These are phyloP conservation scores for Pseudopyrenochaeta lycopersici DNA, from an alignment of 2,329 filamentous ascomycete species.

Conservation along the genomic window DNA sequence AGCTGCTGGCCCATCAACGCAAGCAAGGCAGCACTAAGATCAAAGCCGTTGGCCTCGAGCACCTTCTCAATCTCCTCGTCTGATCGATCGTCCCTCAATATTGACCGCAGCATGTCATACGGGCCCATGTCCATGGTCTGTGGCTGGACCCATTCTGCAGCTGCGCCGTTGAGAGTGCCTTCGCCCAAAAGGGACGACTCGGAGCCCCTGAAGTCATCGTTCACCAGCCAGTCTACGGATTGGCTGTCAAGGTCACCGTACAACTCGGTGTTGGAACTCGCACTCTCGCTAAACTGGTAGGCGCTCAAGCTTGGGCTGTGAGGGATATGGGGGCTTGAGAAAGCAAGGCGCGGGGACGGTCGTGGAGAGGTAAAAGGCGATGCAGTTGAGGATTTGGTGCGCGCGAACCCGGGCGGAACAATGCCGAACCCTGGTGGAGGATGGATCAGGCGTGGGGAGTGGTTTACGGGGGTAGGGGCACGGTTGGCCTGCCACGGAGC, in stretches of 20 bases:
- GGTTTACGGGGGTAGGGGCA: constrained; percentile 79
- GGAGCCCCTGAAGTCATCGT: constrained; percentile 78
- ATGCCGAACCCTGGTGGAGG: constrained; percentile 80
- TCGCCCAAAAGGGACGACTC: constrained; percentile 76
- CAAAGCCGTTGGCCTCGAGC: constrained; percentile 87
- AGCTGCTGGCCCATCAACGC: constrained; percentile 81
- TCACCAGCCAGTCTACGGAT: constrained; percentile 95
- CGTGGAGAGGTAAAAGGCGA: constrained; percentile 95
- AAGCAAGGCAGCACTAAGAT: constrained; percentile 89
- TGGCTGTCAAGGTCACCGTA: constrained; percentile 92
- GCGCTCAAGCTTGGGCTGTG: constrained; percentile 94
- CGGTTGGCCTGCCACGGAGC: constrained; percentile 87
- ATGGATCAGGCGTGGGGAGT: constrained; percentile 82
- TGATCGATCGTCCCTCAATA: constrained; percentile 85
- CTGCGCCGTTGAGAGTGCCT: constrained; percentile 78
- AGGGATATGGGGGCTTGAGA: constrained; percentile 88
- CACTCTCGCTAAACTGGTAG: constrained; percentile 87
- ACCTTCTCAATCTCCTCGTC: constrained; percentile 96
- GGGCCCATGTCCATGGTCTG: constrained; percentile 91
- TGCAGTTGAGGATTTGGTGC: constrained; percentile 75
- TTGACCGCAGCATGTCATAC: constrained; percentile 96
- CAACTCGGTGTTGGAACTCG: constrained; percentile 79
- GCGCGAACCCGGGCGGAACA: constrained; percentile 77
- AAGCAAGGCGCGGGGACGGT: constrained; percentile 88
- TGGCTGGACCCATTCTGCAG: constrained; percentile 77